A percentile compares a stretch with the other conserved stretches of the same genome.
phyloP scores from a whole-genome alignment of 108 stramenopile species.

The Ochromonas danica region DNA sequence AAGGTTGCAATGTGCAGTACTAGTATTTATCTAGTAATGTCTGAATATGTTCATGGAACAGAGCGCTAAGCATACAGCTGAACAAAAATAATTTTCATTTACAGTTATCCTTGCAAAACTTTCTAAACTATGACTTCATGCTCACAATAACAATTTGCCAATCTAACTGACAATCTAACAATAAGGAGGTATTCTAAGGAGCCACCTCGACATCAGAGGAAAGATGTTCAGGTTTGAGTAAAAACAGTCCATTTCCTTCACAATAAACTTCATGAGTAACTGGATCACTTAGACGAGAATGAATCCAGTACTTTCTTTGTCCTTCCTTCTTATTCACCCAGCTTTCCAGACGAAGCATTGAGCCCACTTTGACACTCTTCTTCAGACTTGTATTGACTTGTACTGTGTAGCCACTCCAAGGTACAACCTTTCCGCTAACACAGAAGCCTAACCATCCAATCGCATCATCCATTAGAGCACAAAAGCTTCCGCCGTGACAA shows the following conservation, averaged over 20 bases:
- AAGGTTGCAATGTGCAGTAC: too few relatives aligned
- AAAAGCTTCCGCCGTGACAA: conserved; percentile 79
- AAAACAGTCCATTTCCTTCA: background rate
- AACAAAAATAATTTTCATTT: too few relatives aligned
- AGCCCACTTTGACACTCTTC: conserved; percentile 62
- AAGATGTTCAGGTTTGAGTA: too few relatives aligned
- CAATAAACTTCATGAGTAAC: background rate
- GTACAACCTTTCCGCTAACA: conserved; percentile 60
- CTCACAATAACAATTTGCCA: too few relatives aligned
- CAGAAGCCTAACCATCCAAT: conserved; percentile 76
- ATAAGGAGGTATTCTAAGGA: too few relatives aligned
- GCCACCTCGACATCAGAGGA: too few relatives aligned
- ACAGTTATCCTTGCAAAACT: too few relatives aligned
- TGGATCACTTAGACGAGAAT: background rate
- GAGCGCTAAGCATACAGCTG: too few relatives aligned
- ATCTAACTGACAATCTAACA: too few relatives aligned
- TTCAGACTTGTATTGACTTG: conserved; percentile 70
- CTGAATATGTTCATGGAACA: too few relatives aligned
- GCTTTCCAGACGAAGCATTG: conserved; percentile 58
- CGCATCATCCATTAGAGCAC: conserved; percentile 72
- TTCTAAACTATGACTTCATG: too few relatives aligned
- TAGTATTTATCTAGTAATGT: too few relatives aligned
- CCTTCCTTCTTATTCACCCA: conserved; percentile 60
- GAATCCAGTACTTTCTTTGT: conserved; percentile 43
- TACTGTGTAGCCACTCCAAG: conserved; percentile 78